Evolutionary conservation across 345 rosid species (phyloP).

Genomic region (Zanthoxylum bungeanum): DNA sequence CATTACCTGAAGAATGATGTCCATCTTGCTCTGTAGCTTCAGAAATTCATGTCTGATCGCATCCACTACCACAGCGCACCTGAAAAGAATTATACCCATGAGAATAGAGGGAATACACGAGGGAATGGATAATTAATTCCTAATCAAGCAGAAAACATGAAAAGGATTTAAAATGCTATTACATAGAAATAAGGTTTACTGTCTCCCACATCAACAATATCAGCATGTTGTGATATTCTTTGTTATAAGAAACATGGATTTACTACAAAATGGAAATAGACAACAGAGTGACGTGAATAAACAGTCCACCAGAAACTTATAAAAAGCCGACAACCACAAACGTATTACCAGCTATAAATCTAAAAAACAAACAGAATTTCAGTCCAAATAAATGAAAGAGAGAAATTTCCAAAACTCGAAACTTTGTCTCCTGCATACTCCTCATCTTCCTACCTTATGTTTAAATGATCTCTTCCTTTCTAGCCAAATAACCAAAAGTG

Average conservation of each 20-base stretch:
- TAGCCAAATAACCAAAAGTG: background rate
- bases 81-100: background rate
- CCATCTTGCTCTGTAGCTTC: background rate
- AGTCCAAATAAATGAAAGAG: background rate
- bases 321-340: background rate
- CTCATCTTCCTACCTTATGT: background rate
- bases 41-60: slow-evolving; percentile 12
- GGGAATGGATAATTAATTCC: background rate
- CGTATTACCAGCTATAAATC: too few relatives aligned
- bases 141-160: background rate
- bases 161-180: background rate
- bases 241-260: background rate
- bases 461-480: background rate
- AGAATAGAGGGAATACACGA: background rate
- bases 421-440: background rate
- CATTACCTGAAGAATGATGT: slow-evolving; percentile 3
- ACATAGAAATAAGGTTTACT: background rate
- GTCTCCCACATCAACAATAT: background rate
- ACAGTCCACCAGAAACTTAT: background rate
- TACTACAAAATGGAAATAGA: background rate
- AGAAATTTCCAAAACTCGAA: background rate
- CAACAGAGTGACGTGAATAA: background rate
- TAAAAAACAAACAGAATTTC: background rate
- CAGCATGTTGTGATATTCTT: background rate
- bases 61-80: slow-evolving; percentile 11